A percentile compares a stretch with the other conserved stretches of the same genome.
These are phyloP conservation scores for Pouteria glomerata DNA, from an alignment of 148 eudicot species.

Conservation along the genomic window DNA sequence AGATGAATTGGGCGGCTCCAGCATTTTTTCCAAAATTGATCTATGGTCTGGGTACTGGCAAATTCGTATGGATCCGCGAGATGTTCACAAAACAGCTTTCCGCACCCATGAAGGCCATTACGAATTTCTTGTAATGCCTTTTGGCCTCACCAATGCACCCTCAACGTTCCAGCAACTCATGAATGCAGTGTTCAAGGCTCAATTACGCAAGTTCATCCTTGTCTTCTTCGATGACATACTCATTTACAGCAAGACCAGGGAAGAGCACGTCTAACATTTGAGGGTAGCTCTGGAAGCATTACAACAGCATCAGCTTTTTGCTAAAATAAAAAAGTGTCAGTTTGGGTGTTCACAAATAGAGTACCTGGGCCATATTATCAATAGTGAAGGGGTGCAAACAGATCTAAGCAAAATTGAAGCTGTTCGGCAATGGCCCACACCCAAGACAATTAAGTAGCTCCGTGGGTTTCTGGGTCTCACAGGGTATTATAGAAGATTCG, in stretches of 20 bases:
- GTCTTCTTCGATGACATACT: constrained; percentile 3
- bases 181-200: neutral
- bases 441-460: neutral
- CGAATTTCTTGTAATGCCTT: neutral
- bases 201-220: neutral
- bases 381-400: neutral
- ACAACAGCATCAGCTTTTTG: neutral
- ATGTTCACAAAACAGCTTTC: neutral
- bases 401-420: neutral
- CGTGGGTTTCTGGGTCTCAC: neutral
- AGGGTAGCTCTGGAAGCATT: neutral
- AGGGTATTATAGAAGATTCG: neutral
- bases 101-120: neutral
- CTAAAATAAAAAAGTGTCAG: neutral
- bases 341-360: neutral
- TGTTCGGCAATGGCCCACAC: neutral
- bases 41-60: neutral
- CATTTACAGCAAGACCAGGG: neutral
- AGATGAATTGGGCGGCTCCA: neutral
- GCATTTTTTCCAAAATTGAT: too few species aligned
- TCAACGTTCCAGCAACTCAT: neutral
- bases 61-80: neutral
- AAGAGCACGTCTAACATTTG: neutral
- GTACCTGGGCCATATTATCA: neutral
- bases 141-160: neutral